Evolutionary conservation across 352 stramenopile genomes (phyloP), one percentile per base, ranked within the genome.

Genomic region (Globisporangium yorkense): DNA sequence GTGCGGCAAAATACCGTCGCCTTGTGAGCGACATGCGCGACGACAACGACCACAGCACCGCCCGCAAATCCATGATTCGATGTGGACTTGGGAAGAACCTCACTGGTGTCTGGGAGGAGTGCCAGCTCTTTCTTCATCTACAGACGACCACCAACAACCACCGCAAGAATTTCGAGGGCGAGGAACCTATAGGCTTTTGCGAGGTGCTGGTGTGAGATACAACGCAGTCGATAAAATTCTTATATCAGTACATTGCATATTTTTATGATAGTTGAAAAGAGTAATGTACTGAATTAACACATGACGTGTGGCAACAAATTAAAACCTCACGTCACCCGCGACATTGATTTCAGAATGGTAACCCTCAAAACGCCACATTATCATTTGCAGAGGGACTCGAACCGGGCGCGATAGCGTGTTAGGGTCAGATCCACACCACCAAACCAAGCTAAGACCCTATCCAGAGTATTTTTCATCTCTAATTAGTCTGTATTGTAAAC

Each of bases 61-160:
- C 54, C 24, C 61, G 46, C 7, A 67, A 67, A 40, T 15, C 50
- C 2, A 63, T 67, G 61, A 67, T 67, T 15, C 33, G 52, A 7
- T 67, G 61, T 51, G 55, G 61, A 2, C 37, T 63, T 1, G 41
- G 40, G 27, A 59, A 57, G 18, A 60, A 63, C 6, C 9, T 57
- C 4, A 63, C 44, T 29, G 61, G 61, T 24, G 31, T 31, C 2
- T 67, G 61, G 61, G 51, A 63, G 31, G 61, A 55, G 31, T 10
- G 21, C 3, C 61, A 67, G 39, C 51, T 63, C 5, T 50, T 43
- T 43, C 55, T 56, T 5, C 24, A 63, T 21, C 47, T 67, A 9
- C 50, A 67, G 18, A 33, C 12, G 27, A 45, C 61, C 40, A n/a
- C 63, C 5, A 21, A 29, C 2, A 54, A 58, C 21, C 20, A 68